phyloP scores from a whole-genome alignment of 1,284 basidiomycete genomes.

The Cutaneotrichosporon arboriforme region DNA sequence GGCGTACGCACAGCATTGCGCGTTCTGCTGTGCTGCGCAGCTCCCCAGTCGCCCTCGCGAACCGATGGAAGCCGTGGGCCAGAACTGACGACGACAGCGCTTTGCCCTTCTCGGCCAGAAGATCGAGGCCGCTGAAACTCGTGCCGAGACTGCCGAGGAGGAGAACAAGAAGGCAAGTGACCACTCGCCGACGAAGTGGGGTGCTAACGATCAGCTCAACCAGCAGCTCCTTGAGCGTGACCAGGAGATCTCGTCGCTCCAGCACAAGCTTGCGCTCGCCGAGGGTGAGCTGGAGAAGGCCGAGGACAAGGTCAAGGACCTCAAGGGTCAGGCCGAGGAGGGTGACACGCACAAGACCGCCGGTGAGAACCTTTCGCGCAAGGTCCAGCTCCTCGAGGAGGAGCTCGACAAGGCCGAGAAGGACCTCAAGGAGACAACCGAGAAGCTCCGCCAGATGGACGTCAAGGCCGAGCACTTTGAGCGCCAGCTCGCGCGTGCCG shows the following conservation, averaged over 20 bases:
- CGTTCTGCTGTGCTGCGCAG: too few species aligned
- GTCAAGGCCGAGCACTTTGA: slow-evolving; percentile 99
- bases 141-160: slow-evolving; percentile 77
- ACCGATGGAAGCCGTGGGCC: neutral
- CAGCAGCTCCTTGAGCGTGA: slow-evolving; percentile 77
- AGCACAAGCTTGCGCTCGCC: slow-evolving; percentile 65
- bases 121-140: slow-evolving; percentile 71
- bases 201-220: slow-evolving; percentile 53
- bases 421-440: slow-evolving; percentile 92
- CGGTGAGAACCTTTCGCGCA: slow-evolving; percentile 72
- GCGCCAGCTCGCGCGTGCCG: slow-evolving; percentile 76
- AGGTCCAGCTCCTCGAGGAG: slow-evolving; percentile 88
- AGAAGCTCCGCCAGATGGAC: slow-evolving; percentile 97
- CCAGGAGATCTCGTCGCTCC: slow-evolving; percentile 79
- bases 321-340: slow-evolving; percentile 66
- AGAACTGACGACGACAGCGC: slow-evolving; percentile 44
- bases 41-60: neutral
- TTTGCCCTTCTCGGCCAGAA: slow-evolving; percentile 68
- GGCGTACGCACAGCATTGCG: too few species aligned
- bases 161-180: slow-evolving; percentile 66
- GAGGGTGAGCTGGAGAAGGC: slow-evolving; percentile 71
- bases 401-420: slow-evolving; percentile 95
- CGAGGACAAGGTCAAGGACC: slow-evolving; percentile 66
- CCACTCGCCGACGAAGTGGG: neutral
- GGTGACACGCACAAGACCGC: slow-evolving; percentile 68